phyloP scores from a whole-genome alignment of 331 rosid genomes.

The Malus hybrid region DNA sequence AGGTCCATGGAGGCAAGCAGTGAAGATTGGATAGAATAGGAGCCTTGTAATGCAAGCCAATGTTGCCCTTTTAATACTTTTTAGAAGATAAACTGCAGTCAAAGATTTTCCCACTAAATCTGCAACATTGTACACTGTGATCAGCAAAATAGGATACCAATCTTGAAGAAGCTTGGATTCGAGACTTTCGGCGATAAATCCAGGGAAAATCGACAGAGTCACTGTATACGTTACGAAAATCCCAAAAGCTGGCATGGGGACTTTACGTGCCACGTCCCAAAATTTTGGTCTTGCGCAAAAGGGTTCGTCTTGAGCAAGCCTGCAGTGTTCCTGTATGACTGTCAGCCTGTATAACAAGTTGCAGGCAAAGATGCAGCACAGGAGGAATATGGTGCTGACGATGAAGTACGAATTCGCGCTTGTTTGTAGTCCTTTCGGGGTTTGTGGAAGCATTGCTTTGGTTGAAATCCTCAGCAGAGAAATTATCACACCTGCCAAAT shows the following conservation, averaged over 20 bases:
- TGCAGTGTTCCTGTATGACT: slow-evolving; percentile 53
- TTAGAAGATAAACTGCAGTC: slow-evolving; percentile 58
- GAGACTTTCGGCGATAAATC: slow-evolving; percentile 73
- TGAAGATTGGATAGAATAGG: slow-evolving; percentile 71
- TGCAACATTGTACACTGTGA: slow-evolving; percentile 62
- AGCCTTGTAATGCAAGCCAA: slow-evolving; percentile 61
- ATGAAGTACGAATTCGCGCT: slow-evolving; percentile 85
- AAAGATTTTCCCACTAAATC: slow-evolving; percentile 73
- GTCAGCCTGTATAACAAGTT: slow-evolving; percentile 71
- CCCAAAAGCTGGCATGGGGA: slow-evolving; percentile 56
- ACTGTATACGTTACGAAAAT: slow-evolving; percentile 63
- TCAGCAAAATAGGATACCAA: slow-evolving; percentile 89
- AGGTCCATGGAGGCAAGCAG: slow-evolving; percentile 73
- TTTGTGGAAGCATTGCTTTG: slow-evolving; percentile 74
- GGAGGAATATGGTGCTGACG: slow-evolving; percentile 53
- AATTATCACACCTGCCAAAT: slow-evolving; percentile 59
- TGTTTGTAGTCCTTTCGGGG: slow-evolving; percentile 63
- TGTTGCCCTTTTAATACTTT: slow-evolving; percentile 47
- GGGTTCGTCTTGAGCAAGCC: slow-evolving; percentile 26
- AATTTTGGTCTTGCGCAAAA: slow-evolving; percentile 40
- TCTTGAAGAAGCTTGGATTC: slow-evolving; percentile 61
- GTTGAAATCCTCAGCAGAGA: slow-evolving; percentile 77
- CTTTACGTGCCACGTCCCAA: slow-evolving; percentile 49
- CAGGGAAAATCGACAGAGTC: slow-evolving; percentile 87
- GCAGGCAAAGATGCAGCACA: slow-evolving; percentile 63